Evolutionary conservation across 164 flowering plant species (phyloP), one percentile per base, ranked within the genome.

Genomic region (Annona cherimola): DNA sequence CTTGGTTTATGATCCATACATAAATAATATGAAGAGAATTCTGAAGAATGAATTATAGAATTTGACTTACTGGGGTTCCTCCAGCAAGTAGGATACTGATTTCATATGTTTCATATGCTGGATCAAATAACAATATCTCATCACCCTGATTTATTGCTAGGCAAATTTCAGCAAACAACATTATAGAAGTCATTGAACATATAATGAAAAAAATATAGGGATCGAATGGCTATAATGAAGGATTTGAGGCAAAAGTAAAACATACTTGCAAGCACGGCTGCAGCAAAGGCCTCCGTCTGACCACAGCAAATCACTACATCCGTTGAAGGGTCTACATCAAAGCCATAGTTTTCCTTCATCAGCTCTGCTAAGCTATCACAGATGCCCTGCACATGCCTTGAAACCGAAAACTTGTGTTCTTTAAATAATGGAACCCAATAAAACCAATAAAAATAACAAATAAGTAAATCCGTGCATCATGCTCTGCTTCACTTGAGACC

Each of bases 211-310:
- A 40, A 41, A 40, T 41, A 11, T 3, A 42, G 43, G 9, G 50
- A 19, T 0, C 6, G 6, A 5, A 7, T 4, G 61, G 50, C 55
- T 35, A n/a, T 7, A 26, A 26, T 26, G 35, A 26, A 26, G 35
- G 14, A 26, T n/a, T 12, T 40, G 14, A 20, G 2, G 0, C 6
- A 57, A 41, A 14, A 46, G 46, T 11, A 40, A 43, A 65, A 66
- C 81, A 61, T 81, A 90, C 97, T 76, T 14, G 97, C 88, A 77
- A 92, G 89, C 46, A 87, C 78, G 1, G 94, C 79, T 2, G 94
- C 93, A 20, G 92, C 94, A 79, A 93, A 89, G 55, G 98, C 96
- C 83, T 90, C 98, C 3, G 93, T 69, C 75, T 90, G 96, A 35
- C 98, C 96, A 76, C 96, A 89, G 75, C 94, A 89, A 71, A 93